Conservation (phyloP, 306 rosid species). For the Prunus mira region DNA sequence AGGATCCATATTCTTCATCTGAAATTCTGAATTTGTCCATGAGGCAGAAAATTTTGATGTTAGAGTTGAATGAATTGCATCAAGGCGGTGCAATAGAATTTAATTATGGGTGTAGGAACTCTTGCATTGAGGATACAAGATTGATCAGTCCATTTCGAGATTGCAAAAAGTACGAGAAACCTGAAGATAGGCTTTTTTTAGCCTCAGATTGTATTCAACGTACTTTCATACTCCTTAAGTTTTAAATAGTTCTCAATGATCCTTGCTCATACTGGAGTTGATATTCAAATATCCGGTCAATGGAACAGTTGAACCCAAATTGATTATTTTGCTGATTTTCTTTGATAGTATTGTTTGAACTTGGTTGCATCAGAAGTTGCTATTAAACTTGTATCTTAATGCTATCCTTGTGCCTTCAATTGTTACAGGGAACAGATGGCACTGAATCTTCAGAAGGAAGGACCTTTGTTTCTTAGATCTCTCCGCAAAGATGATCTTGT, state of each 20-base stretch:
- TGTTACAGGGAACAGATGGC: conserved; percentile 64
- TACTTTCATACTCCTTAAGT: neutral
- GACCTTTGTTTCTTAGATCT: conserved; percentile 47
- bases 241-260: neutral
- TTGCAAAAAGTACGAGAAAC: neutral
- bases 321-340: neutral
- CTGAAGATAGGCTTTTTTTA: neutral
- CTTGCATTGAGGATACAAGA: neutral
- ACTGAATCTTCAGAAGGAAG: conserved; percentile 46
- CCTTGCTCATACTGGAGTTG: neutral
- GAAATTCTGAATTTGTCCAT: neutral
- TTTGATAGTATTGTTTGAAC: conserved; percentile 1
- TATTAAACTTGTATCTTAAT: neutral
- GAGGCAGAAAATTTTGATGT: neutral
- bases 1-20: neutral
- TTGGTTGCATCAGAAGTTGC: neutral
- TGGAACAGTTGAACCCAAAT: neutral
- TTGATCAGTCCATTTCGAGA: neutral
- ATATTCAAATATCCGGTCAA: neutral
- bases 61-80: conserved; percentile 8
- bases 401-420: conserved; percentile 10
- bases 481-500: conserved; percentile 41
- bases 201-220: neutral
- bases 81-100: conserved; percentile 3
- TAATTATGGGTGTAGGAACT: neutral